Evolutionary conservation across 306 rosid species (phyloP).

Genomic region (Hippophae gyantsensis): DNA sequence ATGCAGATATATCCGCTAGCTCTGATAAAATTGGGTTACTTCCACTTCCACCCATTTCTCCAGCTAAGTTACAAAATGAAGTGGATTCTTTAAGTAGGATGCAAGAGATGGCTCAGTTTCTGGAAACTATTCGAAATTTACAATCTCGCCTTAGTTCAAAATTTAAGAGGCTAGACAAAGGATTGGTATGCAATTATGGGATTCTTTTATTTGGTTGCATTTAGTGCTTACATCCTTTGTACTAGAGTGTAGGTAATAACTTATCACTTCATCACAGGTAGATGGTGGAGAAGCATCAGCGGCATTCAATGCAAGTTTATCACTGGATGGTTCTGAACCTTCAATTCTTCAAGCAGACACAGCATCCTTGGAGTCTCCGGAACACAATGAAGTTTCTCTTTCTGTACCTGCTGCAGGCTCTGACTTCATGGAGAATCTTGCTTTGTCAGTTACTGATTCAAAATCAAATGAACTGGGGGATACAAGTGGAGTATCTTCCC

Average conservation of each 20-base stretch:
- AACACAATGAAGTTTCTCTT: slow-evolving; percentile 48
- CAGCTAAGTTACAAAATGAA: slow-evolving; percentile 33
- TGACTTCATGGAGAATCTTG: slow-evolving; percentile 41
- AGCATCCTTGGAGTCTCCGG: slow-evolving; percentile 30
- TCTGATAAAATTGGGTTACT: slow-evolving; percentile 30
- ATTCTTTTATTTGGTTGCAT: slow-evolving; percentile 17
- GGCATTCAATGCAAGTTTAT: slow-evolving; percentile 28
- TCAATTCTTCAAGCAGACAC: slow-evolving; percentile 38
- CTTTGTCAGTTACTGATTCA: slow-evolving; percentile 39
- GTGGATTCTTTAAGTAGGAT: slow-evolving; percentile 53
- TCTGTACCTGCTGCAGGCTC: slow-evolving; percentile 33
- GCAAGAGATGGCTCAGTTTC: slow-evolving; percentile 75
- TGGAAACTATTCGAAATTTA: slow-evolving; percentile 85
- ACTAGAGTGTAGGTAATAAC: slow-evolving; percentile 14
- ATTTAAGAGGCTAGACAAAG: slow-evolving; percentile 65
- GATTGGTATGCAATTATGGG: slow-evolving; percentile 41
- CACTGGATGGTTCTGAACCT: slow-evolving; percentile 51
- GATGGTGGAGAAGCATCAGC: slow-evolving; percentile 40
- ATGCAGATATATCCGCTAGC: slow-evolving; percentile 27
- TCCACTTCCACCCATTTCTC: slow-evolving; percentile 49
- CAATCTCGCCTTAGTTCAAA: slow-evolving; percentile 58
- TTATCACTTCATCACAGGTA: slow-evolving; percentile 39
- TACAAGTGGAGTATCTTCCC: slow-evolving; percentile 39
- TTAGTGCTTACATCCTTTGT: slow-evolving; percentile 7
- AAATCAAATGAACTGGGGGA: slow-evolving; percentile 40